phyloP scores from a whole-genome alignment of 148 eudicot species.

The Chenopodium formosanum region DNA sequence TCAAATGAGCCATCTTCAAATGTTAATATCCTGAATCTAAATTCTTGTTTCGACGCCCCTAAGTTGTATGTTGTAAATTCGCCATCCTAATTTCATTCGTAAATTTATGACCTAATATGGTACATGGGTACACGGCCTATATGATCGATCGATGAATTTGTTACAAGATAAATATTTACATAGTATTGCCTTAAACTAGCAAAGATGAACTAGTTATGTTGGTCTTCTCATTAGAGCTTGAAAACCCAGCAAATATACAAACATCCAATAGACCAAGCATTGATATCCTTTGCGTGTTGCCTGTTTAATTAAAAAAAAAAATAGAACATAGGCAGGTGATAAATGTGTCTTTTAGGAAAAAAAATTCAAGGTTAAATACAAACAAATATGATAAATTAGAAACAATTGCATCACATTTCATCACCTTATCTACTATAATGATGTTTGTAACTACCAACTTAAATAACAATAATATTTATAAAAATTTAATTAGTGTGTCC shows the following conservation, averaged over 20 bases:
- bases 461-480: neutral
- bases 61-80: too few relatives aligned
- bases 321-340: neutral
- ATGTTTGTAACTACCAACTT: neutral
- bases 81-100: too few relatives aligned
- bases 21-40: neutral
- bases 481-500: neutral
- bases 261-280: conserved; percentile 43
- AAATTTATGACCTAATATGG: too few relatives aligned
- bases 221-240: conserved; percentile 39
- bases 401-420: neutral
- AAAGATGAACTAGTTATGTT: neutral
- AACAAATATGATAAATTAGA: neutral
- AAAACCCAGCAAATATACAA: conserved; percentile 44
- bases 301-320: conserved; percentile 27
- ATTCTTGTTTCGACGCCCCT: neutral
- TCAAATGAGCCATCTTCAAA: neutral
- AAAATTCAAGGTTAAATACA: neutral
- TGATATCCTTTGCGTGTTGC: conserved; percentile 28
- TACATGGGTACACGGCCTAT: neutral
- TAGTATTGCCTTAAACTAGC: neutral
- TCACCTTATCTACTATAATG: neutral
- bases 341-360: neutral
- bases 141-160: conserved; percentile 6
- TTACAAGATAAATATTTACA: conserved; percentile 10